Percentiles rank a stretch among this genome's conserved stretches.
phyloP scores from a whole-genome alignment of 257 asterid genomes.

The Petunia secreta region DNA sequence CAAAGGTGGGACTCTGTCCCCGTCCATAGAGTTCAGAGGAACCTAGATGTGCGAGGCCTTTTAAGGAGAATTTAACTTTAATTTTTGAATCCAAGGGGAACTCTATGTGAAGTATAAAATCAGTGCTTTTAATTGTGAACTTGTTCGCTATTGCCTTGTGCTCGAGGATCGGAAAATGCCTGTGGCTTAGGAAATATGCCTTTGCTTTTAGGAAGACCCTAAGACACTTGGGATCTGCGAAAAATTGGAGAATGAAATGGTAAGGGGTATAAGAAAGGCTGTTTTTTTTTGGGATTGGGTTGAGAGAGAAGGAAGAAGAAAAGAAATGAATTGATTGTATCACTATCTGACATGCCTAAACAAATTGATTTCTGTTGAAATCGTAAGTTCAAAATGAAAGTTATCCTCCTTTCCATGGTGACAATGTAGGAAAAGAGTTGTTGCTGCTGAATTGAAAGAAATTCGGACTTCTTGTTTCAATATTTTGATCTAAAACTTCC shows the following conservation, averaged over 20 bases:
- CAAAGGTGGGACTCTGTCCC: not conserved
- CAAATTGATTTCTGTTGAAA: not conserved
- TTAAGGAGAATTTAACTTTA: not conserved
- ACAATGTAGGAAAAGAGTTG: not conserved
- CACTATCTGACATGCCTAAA: not conserved
- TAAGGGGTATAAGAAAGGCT: not conserved
- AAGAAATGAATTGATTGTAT: not conserved
- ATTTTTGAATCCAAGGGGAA: not conserved
- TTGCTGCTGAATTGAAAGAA: not conserved
- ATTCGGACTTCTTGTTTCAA: not conserved
- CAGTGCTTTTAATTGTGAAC: not conserved
- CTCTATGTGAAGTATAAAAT: not conserved
- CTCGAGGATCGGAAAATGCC: not conserved
- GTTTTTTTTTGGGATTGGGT: not conserved
- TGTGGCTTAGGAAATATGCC: not conserved
- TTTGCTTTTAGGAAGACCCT: conserved; percentile 4
- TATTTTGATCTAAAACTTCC: conserved; percentile 9
- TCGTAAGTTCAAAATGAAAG: not conserved
- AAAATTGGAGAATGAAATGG: conserved; percentile 8
- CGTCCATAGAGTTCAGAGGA: not conserved
- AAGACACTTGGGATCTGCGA: not conserved
- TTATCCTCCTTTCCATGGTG: not conserved
- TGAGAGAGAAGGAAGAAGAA: not conserved
- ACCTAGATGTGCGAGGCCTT: not conserved
- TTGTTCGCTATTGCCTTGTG: not conserved